Base-by-base conservation (phyloP, 805 yeast species). In the Cyberlindnera xylosilytica region DNA sequence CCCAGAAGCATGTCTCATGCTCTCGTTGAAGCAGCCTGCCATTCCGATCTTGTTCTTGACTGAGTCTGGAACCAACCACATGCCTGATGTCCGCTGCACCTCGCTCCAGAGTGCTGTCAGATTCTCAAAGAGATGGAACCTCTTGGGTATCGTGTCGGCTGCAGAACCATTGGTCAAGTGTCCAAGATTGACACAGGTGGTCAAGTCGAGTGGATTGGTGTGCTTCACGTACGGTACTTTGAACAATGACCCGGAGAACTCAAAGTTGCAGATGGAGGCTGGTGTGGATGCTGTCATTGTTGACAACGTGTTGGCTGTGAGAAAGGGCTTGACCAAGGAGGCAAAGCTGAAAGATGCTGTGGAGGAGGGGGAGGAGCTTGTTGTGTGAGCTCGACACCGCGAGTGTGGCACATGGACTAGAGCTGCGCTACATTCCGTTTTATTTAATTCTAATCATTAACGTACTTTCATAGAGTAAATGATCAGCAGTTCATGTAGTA, bases 211-310 rank as follows among this genome's bases (percentile, higher is more conserved):
- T 38, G 97, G 97, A 0, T 72, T 91, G 49, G 97, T 90, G 11
- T 90, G 97, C 64, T 91, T 91, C 43, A 87, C 97, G 0, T 91
- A 91, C 55, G 98, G 98, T 22, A 73, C 76, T 1, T 73, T 76
- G 59, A 91, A 91, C 62, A 91, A 91, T 56, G 80, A 79, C 27
- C 96, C 97, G 0, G 88, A 78, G 44, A 80, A 81, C 47, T 89
- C 95, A 22, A 81, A 79, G 52, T 68, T 85, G 44, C 97, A 91
- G 63, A 83, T 91, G 83, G 80, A 79, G 49, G 90, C 95, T 4
- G 98, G 98, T 8, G 96, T 91, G 11, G 98, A 91, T 70, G 99
- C 99, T 0, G 97, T 91, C n/a, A 91, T 91, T 65, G 97, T 87
- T 3, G 98, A 91, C 64, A 82, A 87, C 42, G 98, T 91, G 2